Evolutionary conservation across 768 basidiomycete species (phyloP), one percentile per base, ranked within the genome.

Genomic region (Tricholoma bakamatsutake): DNA sequence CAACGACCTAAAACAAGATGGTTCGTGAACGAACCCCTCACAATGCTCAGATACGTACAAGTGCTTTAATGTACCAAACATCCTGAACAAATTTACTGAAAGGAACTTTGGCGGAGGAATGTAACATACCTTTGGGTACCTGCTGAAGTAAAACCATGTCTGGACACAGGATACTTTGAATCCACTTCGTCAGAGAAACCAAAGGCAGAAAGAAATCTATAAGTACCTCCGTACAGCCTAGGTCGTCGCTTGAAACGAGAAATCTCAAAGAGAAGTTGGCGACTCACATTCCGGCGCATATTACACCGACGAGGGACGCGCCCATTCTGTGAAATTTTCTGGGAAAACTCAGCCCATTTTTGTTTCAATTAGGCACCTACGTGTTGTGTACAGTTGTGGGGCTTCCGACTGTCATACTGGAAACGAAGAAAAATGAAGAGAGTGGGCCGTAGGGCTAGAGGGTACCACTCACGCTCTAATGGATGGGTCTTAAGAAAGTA

Each of bases 211-310:
- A 30, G 21, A 43, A 15, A 13, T 15, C 12, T 18, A 46, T 59
- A 62, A n/a, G 34, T 71, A 80, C 81, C 80, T 69, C 81, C 81
- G 55, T 81, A 82, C 52, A 82, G 62, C 54, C 79, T 81, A 56
- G 10, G 45, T 39, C 35, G 33, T 39, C 21, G 37, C 35, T 53
- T 30, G 21, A 9, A 33, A 18, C 18, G 30, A 39, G n/a, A 10
- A 13, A 10, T 31, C 15, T 27, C 6, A 28, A 13, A 17, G 30
- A 51, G 8, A 21, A 30, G 3, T 45, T 33, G 17, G 12, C 15
- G 18, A 57, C 77, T 65, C 64, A 77, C 80, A 76, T 67, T 31
- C 70, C 78, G 47, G 79, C 76, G 50, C 71, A 70, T 37, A 81
- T 72, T 24, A 80, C 76, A 43, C 79, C 79, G 57, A 81, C 71